Evolutionary conservation across 2,329 filamentous ascomycete species (phyloP), one percentile per base, ranked within the genome.

Genomic region (Grosmannia huntii): DNA sequence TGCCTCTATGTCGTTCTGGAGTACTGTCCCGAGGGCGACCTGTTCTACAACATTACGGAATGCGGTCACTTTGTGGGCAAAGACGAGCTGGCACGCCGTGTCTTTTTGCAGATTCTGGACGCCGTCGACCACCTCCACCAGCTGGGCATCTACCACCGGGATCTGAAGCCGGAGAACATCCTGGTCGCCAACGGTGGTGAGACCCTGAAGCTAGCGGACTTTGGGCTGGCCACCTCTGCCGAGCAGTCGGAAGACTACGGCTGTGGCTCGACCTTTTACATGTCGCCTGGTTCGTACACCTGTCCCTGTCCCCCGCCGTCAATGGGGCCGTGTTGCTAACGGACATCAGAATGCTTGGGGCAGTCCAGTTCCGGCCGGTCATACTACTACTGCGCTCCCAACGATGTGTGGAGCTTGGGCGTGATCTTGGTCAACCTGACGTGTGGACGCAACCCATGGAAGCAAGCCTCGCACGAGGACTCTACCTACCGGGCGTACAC

Each of bases 391-490:
- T 96, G 91, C 64, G 90, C 89, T 56, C 89, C 92, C 59, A 99
- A 97, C 75, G 94, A 99, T 72, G 85, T 97, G 66, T 99, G 94
- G 94, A 92, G 89, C 68, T 81, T 99, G n/a, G 94, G 94, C 65
- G 92, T 99, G 57, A 96, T 99, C 69, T 80, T 99, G 61, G 90
- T 99, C 66, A 99, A 99, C 76, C 79, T 99, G 65, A 95, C 90
- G 56, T 99, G 94, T 75, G 94, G 94, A 69, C 90, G 94, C 71
- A 99, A 99, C 74, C 94, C 94, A 60, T 99, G 94, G 94, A 97
- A 97, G 76, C 87, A 94, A 70, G 94, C 94, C 62, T 96, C 90
- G 14, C 78, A 84, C 65, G 90, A 96, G 71, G 94, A 99, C 72
- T 90, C 90, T 63, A 97, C 94, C 52, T 99, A 97, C 80, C 84